A percentile compares a stretch with the other conserved stretches of the same genome.
Conservation (phyloP, 768 basidiomycete genomes). For the Calocybe gangraenosa region DNA sequence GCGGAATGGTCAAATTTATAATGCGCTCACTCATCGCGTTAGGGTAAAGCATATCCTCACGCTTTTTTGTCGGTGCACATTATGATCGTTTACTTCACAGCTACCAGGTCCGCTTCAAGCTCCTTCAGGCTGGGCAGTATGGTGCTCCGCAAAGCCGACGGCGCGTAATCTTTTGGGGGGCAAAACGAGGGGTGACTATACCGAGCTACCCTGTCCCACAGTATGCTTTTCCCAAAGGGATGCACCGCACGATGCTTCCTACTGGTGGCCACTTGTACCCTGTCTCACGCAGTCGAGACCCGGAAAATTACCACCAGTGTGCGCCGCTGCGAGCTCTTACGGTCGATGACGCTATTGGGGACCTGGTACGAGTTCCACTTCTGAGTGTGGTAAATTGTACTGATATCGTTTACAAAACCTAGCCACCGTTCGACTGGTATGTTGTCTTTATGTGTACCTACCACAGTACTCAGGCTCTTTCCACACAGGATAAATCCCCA, state of each 20-base stretch:
- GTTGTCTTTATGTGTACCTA: conserved; percentile 6
- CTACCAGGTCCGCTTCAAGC: conserved; percentile 64
- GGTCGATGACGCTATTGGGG: conserved; percentile 61
- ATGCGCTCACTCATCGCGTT: conserved; percentile 53
- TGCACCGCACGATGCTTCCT: conserved; percentile 35
- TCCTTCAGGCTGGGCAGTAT: conserved; percentile 68
- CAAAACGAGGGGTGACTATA: conserved; percentile 49
- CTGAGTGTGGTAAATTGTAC: neutral
- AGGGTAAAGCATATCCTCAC: conserved; percentile 42
- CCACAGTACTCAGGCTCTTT: neutral
- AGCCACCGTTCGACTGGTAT: conserved; percentile 74
- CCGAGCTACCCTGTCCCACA: conserved; percentile 66
- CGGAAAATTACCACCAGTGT: conserved; percentile 38
- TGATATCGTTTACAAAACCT: conserved; percentile 6
- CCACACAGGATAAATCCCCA: conserved; percentile 57
- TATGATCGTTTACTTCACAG: conserved; percentile 21
- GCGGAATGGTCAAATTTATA: conserved; percentile 66
- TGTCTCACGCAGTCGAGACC: conserved; percentile 37
- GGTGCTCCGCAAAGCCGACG: conserved; percentile 67
- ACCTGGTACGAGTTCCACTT: conserved; percentile 47
- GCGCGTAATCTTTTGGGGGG: conserved; percentile 67
- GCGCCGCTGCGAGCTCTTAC: conserved; percentile 60
- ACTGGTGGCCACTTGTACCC: conserved; percentile 38
- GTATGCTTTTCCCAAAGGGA: conserved; percentile 39
- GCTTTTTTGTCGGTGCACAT: neutral